Percentiles rank a stretch among this genome's conserved stretches.
phyloP scores from a whole-genome alignment of 176 grass and related monocot species.

The Triticum timopheevii region DNA sequence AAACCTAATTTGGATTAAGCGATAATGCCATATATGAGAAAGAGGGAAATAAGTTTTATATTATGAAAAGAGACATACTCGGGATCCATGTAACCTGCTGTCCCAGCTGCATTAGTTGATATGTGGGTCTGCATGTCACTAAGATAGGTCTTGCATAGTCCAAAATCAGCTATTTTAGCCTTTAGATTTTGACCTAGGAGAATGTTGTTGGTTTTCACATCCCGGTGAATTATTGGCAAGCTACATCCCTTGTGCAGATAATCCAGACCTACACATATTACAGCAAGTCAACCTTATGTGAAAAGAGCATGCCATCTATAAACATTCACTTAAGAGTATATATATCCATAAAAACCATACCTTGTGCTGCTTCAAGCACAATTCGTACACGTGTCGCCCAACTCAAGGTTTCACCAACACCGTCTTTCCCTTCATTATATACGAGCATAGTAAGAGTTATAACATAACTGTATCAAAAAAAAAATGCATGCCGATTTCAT shows the following conservation, averaged over 20 bases:
- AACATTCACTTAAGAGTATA: too few species aligned
- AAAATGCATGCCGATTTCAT: not conserved
- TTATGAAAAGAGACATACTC: slow-evolving; percentile 48
- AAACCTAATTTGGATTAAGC: not conserved
- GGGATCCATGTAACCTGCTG: slow-evolving; percentile 48
- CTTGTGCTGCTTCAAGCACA: slow-evolving; percentile 34
- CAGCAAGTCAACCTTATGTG: not conserved
- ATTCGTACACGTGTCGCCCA: slow-evolving; percentile 28
- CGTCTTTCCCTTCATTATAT: slow-evolving; percentile 27
- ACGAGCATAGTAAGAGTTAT: not conserved
- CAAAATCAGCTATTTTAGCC: slow-evolving; percentile 48
- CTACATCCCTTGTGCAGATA: slow-evolving; percentile 52
- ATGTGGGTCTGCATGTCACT: not conserved
- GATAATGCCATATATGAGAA: too few species aligned
- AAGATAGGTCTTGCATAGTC: slow-evolving; percentile 25
- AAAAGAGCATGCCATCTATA: not conserved
- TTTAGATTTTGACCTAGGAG: slow-evolving; percentile 35
- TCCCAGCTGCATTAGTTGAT: slow-evolving; percentile 3
- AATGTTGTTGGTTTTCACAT: slow-evolving; percentile 56
- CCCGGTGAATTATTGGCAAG: slow-evolving; percentile 43
- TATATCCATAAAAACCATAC: not conserved
- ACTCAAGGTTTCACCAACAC: not conserved
- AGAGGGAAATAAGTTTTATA: too few species aligned
- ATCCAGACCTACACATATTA: not conserved
- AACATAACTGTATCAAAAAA: not conserved